A percentile compares a stretch with the other conserved stretches of the same genome.
These are phyloP conservation scores for Tolypocladium tropicale DNA, from an alignment of 2,329 filamentous ascomycete species.

Conservation along the genomic window DNA sequence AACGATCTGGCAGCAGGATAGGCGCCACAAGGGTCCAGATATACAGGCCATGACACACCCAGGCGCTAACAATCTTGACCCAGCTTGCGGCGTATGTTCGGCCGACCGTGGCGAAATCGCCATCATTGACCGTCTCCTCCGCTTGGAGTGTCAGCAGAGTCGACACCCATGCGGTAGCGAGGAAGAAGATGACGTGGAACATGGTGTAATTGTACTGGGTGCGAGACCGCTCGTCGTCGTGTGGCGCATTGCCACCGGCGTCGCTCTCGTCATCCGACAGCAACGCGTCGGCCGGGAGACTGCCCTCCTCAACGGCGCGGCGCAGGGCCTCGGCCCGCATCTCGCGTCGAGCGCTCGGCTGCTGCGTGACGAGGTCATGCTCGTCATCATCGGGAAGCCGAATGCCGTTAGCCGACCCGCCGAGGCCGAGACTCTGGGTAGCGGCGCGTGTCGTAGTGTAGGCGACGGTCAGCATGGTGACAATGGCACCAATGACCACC, in stretches of 20 bases:
- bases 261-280: slow-evolving; percentile 64
- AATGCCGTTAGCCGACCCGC: slow-evolving; percentile 41
- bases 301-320: slow-evolving; percentile 84
- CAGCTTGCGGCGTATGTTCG: slow-evolving; percentile 95
- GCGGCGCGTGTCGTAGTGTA: slow-evolving; percentile 96
- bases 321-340: slow-evolving; percentile 90
- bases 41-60: slow-evolving; percentile 93
- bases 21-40: slow-evolving; percentile 88
- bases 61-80: slow-evolving; percentile 97
- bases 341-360: slow-evolving; percentile 69
- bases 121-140: slow-evolving; percentile 48
- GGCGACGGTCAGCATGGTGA: slow-evolving; percentile 92
- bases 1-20: slow-evolving; percentile 74
- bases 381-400: slow-evolving; percentile 62
- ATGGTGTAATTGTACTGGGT: slow-evolving; percentile 95
- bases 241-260: slow-evolving; percentile 48
- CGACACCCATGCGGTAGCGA: slow-evolving; percentile 92
- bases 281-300: slow-evolving; percentile 80
- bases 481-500: slow-evolving; percentile 83
- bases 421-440: slow-evolving; percentile 74
- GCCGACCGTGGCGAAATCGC: slow-evolving; percentile 84
- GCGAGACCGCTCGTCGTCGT: slow-evolving; percentile 78
- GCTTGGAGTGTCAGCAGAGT: slow-evolving; percentile 74
- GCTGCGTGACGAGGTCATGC: slow-evolving; percentile 79
- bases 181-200: slow-evolving; percentile 96